These are phyloP conservation scores for Kuraishia piskuri DNA, from an alignment of 805 yeast genomes.

Conservation along the genomic window DNA sequence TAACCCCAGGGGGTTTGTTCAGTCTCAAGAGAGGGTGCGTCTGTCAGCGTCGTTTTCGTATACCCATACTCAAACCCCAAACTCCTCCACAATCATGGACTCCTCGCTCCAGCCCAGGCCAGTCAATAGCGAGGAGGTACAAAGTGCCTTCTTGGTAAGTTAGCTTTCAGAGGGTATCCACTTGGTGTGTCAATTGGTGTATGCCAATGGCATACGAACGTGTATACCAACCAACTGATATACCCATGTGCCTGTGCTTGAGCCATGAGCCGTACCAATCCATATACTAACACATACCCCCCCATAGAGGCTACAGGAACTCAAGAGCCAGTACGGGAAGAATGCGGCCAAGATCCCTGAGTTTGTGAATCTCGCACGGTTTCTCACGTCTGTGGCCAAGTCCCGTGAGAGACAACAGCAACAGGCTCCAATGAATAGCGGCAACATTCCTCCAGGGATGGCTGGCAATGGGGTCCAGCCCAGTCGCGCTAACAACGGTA, in stretches of 20 bases:
- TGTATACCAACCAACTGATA: not conserved
- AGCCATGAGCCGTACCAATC: not conserved
- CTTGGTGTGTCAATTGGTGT: too few species aligned
- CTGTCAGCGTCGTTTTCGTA: not conserved
- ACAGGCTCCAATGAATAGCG: slow-evolving; percentile 9
- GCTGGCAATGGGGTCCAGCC: slow-evolving; percentile 5
- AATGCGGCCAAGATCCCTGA: slow-evolving; percentile 48
- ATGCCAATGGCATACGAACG: not conserved
- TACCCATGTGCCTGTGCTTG: not conserved
- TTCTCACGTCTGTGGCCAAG: slow-evolving; percentile 28
- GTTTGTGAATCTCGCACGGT: slow-evolving; percentile 44
- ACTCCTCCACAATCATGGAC: slow-evolving; percentile 7
- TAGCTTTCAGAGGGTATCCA: too few species aligned
- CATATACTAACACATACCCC: not conserved
- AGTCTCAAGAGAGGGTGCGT: not conserved
- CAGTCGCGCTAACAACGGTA: slow-evolving; percentile 14
- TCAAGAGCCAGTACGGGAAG: slow-evolving; percentile 47
- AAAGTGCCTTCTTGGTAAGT: slow-evolving; percentile 1
- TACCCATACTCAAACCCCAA: not conserved
- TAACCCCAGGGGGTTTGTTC: not conserved
- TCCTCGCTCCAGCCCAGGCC: slow-evolving; percentile 2
- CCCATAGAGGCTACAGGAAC: slow-evolving; percentile 46
- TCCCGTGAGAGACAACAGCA: slow-evolving; percentile 10
- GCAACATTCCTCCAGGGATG: slow-evolving; percentile 1
- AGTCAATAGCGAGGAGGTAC: slow-evolving; percentile 1